Evolutionary conservation across 1,284 basidiomycete species (phyloP).

Genomic region (Malassezia yamatoensis): DNA sequence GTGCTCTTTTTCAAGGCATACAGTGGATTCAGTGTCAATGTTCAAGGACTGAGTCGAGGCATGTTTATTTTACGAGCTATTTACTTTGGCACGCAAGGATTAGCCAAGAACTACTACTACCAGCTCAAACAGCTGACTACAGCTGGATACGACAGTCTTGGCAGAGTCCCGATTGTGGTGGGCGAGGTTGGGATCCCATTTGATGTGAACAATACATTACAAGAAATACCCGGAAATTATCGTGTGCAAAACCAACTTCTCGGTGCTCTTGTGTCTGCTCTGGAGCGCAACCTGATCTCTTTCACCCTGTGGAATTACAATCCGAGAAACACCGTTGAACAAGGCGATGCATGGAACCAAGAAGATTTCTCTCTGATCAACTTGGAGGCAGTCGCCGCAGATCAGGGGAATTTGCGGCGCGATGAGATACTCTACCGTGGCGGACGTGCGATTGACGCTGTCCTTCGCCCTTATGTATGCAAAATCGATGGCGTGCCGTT

Average conservation of each 20-base stretch:
- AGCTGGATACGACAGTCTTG: conserved; percentile 26
- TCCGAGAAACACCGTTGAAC: conserved; percentile 65
- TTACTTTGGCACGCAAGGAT: conserved; percentile 33
- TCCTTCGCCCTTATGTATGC: conserved; percentile 51
- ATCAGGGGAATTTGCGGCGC: conserved; percentile 49
- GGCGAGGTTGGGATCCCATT: conserved; percentile 45
- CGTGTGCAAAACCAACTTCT: conserved; percentile 47
- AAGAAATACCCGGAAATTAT: conserved; percentile 57
- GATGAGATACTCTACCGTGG: conserved; percentile 61
- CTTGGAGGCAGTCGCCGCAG: conserved; percentile 55
- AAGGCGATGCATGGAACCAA: conserved; percentile 86
- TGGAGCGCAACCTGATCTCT: conserved; percentile 40
- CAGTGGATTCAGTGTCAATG: conserved; percentile 37
- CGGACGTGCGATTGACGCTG: conserved; percentile 62
- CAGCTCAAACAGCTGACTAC: conserved; percentile 26
- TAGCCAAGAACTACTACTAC: conserved; percentile 24
- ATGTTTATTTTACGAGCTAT: conserved; percentile 33
- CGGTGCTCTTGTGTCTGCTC: conserved; percentile 42
- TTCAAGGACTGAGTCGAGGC: conserved; percentile 39
- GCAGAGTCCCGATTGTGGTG: conserved; percentile 32
- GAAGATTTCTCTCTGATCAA: conserved; percentile 61
- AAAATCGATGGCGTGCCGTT: conserved; percentile 45
- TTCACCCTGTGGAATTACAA: conserved; percentile 81
- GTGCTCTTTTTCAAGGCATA: conserved; percentile 41
- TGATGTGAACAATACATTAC: conserved; percentile 35